These are phyloP conservation scores for Aciculoconidium aculeatum DNA, from an alignment of 805 yeast species.

Conservation along the genomic window DNA sequence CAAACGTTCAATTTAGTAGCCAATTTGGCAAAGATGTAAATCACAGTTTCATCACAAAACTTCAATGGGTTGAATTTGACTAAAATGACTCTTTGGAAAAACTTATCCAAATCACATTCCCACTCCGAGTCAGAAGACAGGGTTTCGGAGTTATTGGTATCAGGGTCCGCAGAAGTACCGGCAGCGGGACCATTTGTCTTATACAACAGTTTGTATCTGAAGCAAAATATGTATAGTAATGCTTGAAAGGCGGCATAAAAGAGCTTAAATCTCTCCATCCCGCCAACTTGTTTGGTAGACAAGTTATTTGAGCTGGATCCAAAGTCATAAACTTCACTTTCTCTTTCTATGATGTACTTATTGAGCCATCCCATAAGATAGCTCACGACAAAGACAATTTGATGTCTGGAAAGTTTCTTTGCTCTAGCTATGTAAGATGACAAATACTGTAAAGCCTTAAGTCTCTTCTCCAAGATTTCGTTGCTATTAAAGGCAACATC, in stretches of 20 bases:
- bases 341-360: constrained; percentile 77
- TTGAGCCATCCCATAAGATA: constrained; percentile 81
- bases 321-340: constrained; percentile 61
- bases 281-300: constrained; percentile 34
- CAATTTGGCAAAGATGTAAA: constrained; percentile 85
- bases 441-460: constrained; percentile 87
- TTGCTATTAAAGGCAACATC: constrained; percentile 73
- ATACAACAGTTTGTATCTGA: constrained; percentile 62
- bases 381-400: constrained; percentile 75
- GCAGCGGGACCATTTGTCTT: constrained; percentile 14
- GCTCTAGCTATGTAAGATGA: constrained; percentile 90
- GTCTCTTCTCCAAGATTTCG: constrained; percentile 67
- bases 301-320: constrained; percentile 9
- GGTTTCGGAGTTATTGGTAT: constrained; percentile 10
- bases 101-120: constrained; percentile 78
- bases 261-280: constrained; percentile 88
- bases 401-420: constrained; percentile 59
- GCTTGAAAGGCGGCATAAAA: constrained; percentile 92
- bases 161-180: not conserved
- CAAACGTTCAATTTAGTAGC: constrained; percentile 87
- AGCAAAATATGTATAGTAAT: constrained; percentile 84
- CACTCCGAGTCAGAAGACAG: constrained; percentile 41
- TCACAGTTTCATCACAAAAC: constrained; percentile 91
- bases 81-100: constrained; percentile 78
- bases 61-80: constrained; percentile 91